phyloP scores from a whole-genome alignment of 352 stramenopile species.

The Phytophthora tentaculata region DNA sequence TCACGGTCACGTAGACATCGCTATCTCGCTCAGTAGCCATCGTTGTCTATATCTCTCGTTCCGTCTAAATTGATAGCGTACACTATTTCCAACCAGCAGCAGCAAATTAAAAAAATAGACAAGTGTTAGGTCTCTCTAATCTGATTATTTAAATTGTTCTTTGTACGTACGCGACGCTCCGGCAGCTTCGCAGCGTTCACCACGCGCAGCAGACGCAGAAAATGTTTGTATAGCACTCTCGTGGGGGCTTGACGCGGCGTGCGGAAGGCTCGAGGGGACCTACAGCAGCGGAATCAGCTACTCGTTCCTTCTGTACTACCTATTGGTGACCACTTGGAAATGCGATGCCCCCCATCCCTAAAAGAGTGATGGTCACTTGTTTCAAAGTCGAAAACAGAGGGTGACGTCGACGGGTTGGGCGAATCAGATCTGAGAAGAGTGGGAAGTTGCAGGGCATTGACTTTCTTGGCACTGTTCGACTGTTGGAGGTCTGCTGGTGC shows the following conservation, averaged over 20 bases:
- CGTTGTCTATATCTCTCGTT: not conserved
- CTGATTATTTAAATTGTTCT: slow-evolving; percentile 11
- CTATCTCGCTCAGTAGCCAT: slow-evolving; percentile 37
- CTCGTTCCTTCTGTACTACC: slow-evolving; percentile 19
- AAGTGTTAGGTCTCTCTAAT: slow-evolving; percentile 13
- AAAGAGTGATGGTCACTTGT: slow-evolving; percentile 16
- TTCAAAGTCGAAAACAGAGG: slow-evolving; percentile 16
- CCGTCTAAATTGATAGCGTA: slow-evolving; percentile 28
- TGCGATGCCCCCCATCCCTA: not conserved
- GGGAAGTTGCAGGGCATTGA: slow-evolving; percentile 32
- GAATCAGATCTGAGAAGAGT: slow-evolving; percentile 29
- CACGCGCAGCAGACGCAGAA: not conserved
- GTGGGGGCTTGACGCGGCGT: slow-evolving; percentile 6
- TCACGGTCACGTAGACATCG: slow-evolving; percentile 50
- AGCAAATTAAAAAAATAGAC: slow-evolving; percentile 1
- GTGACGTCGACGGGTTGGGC: slow-evolving; percentile 19
- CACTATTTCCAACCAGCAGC: slow-evolving; percentile 5
- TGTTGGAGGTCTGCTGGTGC: slow-evolving; percentile 7
- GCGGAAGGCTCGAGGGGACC: not conserved
- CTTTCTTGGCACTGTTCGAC: not conserved
- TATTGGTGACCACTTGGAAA: slow-evolving; percentile 14
- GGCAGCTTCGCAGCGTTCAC: not conserved
- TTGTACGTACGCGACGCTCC: slow-evolving; percentile 2
- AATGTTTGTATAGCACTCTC: not conserved
- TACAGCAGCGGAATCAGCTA: slow-evolving; percentile 13